Evolutionary conservation across 495 filamentous ascomycete genomes (phyloP), one percentile per base, ranked within the genome.

Genomic region (Trichoderma asperelloides): DNA sequence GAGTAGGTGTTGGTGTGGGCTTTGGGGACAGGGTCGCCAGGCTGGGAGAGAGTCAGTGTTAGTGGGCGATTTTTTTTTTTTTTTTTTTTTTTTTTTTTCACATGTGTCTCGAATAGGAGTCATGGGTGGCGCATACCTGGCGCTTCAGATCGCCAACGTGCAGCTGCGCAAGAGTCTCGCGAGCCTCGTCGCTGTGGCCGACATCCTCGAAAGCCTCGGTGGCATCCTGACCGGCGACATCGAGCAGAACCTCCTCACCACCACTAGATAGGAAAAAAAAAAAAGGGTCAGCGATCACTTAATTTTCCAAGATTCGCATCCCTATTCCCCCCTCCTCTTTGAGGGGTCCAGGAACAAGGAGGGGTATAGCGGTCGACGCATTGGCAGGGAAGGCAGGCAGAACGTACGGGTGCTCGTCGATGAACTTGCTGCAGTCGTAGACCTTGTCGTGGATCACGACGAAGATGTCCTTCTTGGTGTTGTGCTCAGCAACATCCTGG

Each of bases 181-280:
- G 89, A 68, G 96, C 96, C 83, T 99, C 96, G 78, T 99, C 96
- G 77, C 90, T 95, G 89, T 99, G 96, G 69, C 96, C 96, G 76
- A 99, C 96, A 80, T 99, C 96, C 83, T 99, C 95, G 77, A 99
- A 99, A 67, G 95, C 93, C 80, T 98, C 96, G 72, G 95, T 96
- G 72, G 92, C 90, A 80, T 99, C 95, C 80, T 96, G 92, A 74
- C 95, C 95, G 73, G 83, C 95, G 70, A 98, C 93, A 75, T 99
- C 96, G 71, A 98, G 86, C 39, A 99, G 82, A 71, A 98, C 95
- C 84, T 99, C 96, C 80, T 98, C 96, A 79, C 95, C 95, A 82
- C 96, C 96, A 65, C 95, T 98, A 74, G 18, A 21, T 40, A 33
- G 62, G 27, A 66, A 67, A 43, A 75, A 69, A 68, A 64, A 60